Conservation (phyloP, 257 asterid species). For the Solanum medicagineum region DNA sequence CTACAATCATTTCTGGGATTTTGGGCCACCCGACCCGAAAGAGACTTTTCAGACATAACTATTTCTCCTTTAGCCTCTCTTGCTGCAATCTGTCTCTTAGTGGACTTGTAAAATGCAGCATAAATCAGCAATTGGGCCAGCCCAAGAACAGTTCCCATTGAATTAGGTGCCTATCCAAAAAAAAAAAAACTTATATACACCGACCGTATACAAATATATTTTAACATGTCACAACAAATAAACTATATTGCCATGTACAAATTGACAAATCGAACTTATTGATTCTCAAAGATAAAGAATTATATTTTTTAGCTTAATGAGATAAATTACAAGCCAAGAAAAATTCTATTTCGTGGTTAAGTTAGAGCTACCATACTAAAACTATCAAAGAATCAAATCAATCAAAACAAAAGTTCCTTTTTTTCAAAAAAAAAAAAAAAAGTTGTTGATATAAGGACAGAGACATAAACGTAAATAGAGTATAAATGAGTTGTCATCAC, state of each 20-base stretch:
- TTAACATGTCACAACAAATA: not conserved
- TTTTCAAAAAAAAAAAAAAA: too few relatives aligned
- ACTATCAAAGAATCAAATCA: not conserved
- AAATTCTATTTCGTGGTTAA: not conserved
- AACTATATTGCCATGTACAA: not conserved
- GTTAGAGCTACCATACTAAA: not conserved
- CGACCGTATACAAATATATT: not conserved
- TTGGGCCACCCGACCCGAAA: not conserved
- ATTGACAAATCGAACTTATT: not conserved
- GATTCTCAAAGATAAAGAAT: not conserved
- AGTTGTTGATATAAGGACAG: not conserved
- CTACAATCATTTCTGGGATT: not conserved
- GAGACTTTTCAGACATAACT: constrained; percentile 23
- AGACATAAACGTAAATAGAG: not conserved
- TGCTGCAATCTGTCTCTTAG: constrained; percentile 42
- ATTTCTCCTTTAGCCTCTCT: constrained; percentile 31
- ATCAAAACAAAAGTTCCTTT: not conserved
- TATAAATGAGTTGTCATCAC: not conserved
- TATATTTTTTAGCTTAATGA: not conserved
- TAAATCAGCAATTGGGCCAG: constrained; percentile 64
- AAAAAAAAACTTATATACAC: not conserved
- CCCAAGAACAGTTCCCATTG: constrained; percentile 58
- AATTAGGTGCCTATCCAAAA: constrained; percentile 52
- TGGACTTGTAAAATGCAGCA: constrained; percentile 57
- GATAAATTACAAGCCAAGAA: not conserved